Evolutionary conservation across 257 asterid species (phyloP).

Genomic region (Solanum bulbocastanum): DNA sequence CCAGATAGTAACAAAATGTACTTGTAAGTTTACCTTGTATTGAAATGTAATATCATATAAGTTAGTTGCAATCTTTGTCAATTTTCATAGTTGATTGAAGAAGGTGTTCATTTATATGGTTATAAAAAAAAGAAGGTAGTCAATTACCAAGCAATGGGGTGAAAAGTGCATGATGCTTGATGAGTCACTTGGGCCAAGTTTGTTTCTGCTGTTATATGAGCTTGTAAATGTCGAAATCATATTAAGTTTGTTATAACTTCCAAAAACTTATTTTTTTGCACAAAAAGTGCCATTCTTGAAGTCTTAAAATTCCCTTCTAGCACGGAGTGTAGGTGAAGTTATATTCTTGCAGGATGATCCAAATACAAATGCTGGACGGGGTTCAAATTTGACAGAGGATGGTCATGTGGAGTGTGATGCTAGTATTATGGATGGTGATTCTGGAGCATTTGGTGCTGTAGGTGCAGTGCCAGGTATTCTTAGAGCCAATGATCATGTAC

Average conservation of each 20-base stretch:
- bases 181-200: not conserved
- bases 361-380: conserved; percentile 86
- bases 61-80: not conserved
- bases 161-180: not conserved
- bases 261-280: not conserved
- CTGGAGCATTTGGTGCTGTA: conserved; percentile 91
- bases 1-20: not conserved
- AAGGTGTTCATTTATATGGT: not conserved
- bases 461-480: conserved; percentile 88
- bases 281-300: not conserved
- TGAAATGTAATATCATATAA: not conserved
- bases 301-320: not conserved
- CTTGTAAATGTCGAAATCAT: not conserved
- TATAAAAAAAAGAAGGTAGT: not conserved
- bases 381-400: conserved; percentile 89
- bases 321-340: not conserved
- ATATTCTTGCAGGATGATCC: conserved; percentile 69
- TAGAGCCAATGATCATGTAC: not conserved
- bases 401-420: conserved; percentile 96
- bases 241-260: not conserved
- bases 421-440: conserved; percentile 83
- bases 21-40: not conserved
- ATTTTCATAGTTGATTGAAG: not conserved
- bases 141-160: not conserved
- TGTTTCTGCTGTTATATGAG: not conserved